Conservation (phyloP, 257 asterid species). For the Henckelia pumila region DNA sequence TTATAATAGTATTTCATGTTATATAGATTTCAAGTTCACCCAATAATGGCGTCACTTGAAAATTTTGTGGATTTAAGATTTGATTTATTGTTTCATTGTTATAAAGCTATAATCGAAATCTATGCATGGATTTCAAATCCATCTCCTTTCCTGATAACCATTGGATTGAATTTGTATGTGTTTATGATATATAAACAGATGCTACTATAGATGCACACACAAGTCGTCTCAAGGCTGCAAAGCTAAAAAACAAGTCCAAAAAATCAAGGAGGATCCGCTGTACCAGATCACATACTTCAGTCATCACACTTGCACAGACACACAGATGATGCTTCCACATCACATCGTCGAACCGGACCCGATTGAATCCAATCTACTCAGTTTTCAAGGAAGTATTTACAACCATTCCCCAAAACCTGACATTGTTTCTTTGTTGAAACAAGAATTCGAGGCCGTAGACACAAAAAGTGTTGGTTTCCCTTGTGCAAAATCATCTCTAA, state of each 20-base stretch:
- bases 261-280: constrained; percentile 27
- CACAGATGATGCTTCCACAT: constrained; percentile 17
- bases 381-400: constrained; percentile 29
- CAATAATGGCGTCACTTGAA: no score
- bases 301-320: constrained; percentile 50
- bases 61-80: no score
- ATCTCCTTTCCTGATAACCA: no score
- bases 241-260: constrained; percentile 73
- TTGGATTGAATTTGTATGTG: no score
- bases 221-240: constrained; percentile 59
- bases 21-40: no score
- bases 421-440: not conserved
- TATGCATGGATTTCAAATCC: no score
- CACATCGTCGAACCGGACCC: constrained; percentile 24
- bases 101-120: no score
- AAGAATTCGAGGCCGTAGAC: not conserved
- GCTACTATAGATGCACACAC: constrained; percentile 32
- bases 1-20: no score
- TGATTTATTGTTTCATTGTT: no score
- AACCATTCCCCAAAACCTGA: constrained; percentile 10
- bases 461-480: constrained; percentile 24
- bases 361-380: constrained; percentile 34
- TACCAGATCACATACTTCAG: constrained; percentile 63
- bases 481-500: constrained; percentile 25
- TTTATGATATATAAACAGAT: no score